These are phyloP conservation scores for Patellifolia procumbens DNA, from an alignment of 179 eudicot genomes.

Conservation along the genomic window DNA sequence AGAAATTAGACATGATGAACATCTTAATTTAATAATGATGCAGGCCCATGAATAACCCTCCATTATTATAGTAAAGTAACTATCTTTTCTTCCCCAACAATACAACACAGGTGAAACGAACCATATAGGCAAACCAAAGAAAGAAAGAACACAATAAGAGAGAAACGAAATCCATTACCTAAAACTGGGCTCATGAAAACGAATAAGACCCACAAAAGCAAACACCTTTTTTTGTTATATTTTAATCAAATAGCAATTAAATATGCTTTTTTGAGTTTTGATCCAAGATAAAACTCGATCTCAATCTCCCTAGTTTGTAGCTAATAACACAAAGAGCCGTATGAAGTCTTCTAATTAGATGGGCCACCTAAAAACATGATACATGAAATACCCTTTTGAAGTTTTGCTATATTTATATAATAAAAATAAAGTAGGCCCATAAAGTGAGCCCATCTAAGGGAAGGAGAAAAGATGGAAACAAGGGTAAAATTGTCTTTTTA, in stretches of 20 bases:
- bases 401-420: not conserved
- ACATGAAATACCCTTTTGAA: not conserved
- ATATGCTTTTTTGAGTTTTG: not conserved
- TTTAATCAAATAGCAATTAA: not conserved
- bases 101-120: not conserved
- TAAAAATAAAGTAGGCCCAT: not conserved
- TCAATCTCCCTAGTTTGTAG: conserved; percentile 4
- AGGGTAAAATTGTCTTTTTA: conserved; percentile 3
- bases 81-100: not conserved
- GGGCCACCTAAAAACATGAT: not conserved
- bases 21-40: too few species aligned
- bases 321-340: not conserved
- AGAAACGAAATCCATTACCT: not conserved
- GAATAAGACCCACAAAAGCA: conserved; percentile 5
- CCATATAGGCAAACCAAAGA: not conserved
- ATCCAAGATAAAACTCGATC: not conserved
- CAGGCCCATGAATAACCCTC: not conserved
- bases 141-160: too few species aligned
- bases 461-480: not conserved
- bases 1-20: too few species aligned
- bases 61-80: not conserved
- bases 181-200: not conserved
- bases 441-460: not conserved
- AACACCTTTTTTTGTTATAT: not conserved
- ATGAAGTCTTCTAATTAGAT: not conserved